Conservation (phyloP, 2,329 filamentous ascomycete genomes). For the Scedosporium minutisporum region DNA sequence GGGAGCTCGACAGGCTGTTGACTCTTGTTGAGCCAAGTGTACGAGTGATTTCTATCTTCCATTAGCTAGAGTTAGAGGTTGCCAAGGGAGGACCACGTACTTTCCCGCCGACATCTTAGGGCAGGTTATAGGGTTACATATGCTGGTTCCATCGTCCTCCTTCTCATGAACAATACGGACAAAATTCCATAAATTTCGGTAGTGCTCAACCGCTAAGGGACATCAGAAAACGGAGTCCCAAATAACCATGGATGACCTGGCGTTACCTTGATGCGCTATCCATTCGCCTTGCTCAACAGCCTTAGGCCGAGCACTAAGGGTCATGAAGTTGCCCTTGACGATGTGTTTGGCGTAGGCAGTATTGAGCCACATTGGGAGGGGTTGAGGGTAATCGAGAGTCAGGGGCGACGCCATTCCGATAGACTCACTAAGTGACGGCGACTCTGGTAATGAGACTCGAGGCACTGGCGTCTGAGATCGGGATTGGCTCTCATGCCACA, state of each 20-base stretch:
- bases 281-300: constrained; percentile 92
- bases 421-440: no score
- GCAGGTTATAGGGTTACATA: constrained; percentile 78
- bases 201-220: constrained; percentile 77
- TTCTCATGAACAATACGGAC: constrained; percentile 80
- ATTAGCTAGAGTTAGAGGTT: not conserved
- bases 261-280: constrained; percentile 81
- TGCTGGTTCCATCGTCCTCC: constrained; percentile 64
- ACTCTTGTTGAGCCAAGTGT: constrained; percentile 89
- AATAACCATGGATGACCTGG: constrained; percentile 10
- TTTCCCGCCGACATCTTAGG: constrained; percentile 89
- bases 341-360: constrained; percentile 72
- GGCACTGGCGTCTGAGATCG: no score
- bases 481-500: no score
- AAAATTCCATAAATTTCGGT: constrained; percentile 80
- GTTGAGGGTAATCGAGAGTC: constrained; percentile 13
- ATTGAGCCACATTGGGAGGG: constrained; percentile 65
- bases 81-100: constrained; percentile 45
- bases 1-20: constrained; percentile 85
- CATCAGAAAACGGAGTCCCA: not conserved
- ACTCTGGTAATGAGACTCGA: no score
- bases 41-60: constrained; percentile 66
- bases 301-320: constrained; percentile 81
- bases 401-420: no score
- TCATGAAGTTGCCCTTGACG: constrained; percentile 97